Conservation (phyloP, 2,329 filamentous ascomycete genomes). For the Dactylonectria macrodidyma region DNA sequence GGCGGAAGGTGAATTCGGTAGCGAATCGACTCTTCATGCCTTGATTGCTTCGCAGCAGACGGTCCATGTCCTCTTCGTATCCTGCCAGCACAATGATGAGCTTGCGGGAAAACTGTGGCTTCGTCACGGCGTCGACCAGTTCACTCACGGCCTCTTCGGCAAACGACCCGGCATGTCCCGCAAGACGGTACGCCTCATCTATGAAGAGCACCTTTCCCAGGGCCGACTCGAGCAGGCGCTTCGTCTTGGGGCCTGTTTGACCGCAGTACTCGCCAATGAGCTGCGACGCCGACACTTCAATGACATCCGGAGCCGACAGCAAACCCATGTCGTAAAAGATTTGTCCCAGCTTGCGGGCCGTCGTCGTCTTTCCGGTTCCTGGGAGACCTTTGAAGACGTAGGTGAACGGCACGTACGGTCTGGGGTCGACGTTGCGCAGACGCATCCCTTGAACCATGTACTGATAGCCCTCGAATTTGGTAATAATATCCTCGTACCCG, state of each 20-base stretch:
- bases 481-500: constrained; percentile 70
- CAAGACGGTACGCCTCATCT: constrained; percentile 78
- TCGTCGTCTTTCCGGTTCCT: constrained; percentile 81
- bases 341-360: constrained; percentile 78
- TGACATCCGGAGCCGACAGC: constrained; percentile 71
- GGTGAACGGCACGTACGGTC: constrained; percentile 71
- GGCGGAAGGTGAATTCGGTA: constrained; percentile 70
- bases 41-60: constrained; percentile 72
- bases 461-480: constrained; percentile 70
- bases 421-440: constrained; percentile 66
- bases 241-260: constrained; percentile 77
- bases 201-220: constrained; percentile 80
- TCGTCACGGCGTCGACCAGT: constrained; percentile 65
- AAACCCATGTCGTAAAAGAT: constrained; percentile 83
- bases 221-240: constrained; percentile 70
- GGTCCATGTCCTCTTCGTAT: constrained; percentile 76
- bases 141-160: constrained; percentile 69
- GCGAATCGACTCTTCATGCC: constrained; percentile 76
- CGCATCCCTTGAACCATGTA: constrained; percentile 67
- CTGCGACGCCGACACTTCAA: constrained; percentile 78
- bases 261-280: constrained; percentile 78
- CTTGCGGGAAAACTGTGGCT: constrained; percentile 70
- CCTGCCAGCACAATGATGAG: constrained; percentile 78
- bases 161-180: constrained; percentile 65
- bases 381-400: constrained; percentile 77